Evolutionary conservation across 345 rosid genomes (phyloP).

Genomic region (Pugionium dolabratum): DNA sequence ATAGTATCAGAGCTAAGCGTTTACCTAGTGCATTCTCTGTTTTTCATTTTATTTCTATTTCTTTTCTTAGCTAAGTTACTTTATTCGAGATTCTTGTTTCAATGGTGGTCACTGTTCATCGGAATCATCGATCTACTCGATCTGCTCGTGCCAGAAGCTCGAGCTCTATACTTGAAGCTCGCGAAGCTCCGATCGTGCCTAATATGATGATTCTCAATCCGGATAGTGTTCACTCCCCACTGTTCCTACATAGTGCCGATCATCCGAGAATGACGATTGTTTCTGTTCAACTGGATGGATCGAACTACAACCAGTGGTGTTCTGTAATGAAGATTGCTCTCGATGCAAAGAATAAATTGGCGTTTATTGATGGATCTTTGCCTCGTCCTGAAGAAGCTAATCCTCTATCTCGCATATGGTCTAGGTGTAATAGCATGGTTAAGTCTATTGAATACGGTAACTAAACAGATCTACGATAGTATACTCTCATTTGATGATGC

Average conservation of each 20-base stretch:
- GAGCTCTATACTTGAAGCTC: too few relatives aligned
- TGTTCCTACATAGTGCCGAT: not conserved
- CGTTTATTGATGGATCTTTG: not conserved
- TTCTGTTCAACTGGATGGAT: not conserved
- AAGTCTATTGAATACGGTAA: not conserved
- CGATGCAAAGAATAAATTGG: not conserved
- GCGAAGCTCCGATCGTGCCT: too few relatives aligned
- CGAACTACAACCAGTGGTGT: not conserved
- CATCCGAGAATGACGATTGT: not conserved
- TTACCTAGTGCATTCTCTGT: too few relatives aligned
- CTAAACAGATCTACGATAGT: not conserved
- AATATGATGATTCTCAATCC: not conserved
- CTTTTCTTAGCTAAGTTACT: too few relatives aligned
- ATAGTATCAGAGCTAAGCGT: too few relatives aligned
- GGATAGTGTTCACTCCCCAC: not conserved
- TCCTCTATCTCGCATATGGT: not conserved
- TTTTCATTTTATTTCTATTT: too few relatives aligned
- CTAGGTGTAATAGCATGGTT: not conserved
- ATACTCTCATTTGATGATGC: not conserved
- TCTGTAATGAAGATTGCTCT: not conserved
- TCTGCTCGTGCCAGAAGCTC: too few relatives aligned
- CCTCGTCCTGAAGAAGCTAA: not conserved
- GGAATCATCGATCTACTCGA: too few relatives aligned
- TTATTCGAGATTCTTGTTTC: too few relatives aligned
- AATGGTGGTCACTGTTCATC: too few relatives aligned